Percentiles rank a stretch among this genome's conserved stretches.
Evolutionary conservation across 2,329 filamentous ascomycete species (phyloP).

Genomic region (Microdochium trichocladiopsis): DNA sequence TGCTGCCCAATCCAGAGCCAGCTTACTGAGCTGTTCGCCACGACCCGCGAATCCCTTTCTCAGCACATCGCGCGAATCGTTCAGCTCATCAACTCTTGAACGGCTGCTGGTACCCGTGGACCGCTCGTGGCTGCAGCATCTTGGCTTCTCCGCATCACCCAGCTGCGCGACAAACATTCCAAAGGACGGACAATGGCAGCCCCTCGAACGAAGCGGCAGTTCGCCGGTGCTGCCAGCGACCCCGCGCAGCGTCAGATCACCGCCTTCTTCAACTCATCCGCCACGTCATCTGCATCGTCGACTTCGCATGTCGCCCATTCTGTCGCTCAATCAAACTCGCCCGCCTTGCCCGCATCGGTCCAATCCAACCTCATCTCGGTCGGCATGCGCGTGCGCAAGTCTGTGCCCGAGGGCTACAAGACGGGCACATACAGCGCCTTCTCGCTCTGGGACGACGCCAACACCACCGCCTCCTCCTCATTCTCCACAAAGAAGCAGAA

Average conservation of each 20-base stretch:
- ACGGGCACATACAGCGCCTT: constrained; percentile 52
- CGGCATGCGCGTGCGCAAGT: constrained; percentile 91
- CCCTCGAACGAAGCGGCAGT: constrained; percentile 53
- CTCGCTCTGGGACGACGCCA: constrained; percentile 39
- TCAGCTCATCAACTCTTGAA: too few relatives aligned
- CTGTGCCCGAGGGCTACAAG: constrained; percentile 90
- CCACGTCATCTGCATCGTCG: constrained; percentile 15
- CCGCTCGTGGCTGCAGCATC: background rate
- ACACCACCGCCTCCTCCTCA: too few relatives aligned
- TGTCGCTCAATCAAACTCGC: constrained; percentile 13
- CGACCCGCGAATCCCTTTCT: too few relatives aligned
- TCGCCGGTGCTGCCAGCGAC: constrained; percentile 52
- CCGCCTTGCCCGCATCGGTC: constrained; percentile 53
- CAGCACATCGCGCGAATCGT: too few relatives aligned
- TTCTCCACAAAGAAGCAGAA: background rate
- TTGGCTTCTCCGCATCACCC: background rate
- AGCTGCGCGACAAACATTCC: background rate
- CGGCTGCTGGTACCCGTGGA: too few relatives aligned
- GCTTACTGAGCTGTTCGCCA: background rate
- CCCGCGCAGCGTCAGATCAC: constrained; percentile 56
- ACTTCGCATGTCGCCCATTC: background rate
- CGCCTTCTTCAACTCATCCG: constrained; percentile 43
- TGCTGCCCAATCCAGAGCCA: background rate
- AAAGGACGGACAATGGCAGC: constrained; percentile 39
- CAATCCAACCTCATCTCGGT: constrained; percentile 84